Evolutionary conservation across 2,329 filamentous ascomycete species (phyloP).

Genomic region (Monilinia fructigena): DNA sequence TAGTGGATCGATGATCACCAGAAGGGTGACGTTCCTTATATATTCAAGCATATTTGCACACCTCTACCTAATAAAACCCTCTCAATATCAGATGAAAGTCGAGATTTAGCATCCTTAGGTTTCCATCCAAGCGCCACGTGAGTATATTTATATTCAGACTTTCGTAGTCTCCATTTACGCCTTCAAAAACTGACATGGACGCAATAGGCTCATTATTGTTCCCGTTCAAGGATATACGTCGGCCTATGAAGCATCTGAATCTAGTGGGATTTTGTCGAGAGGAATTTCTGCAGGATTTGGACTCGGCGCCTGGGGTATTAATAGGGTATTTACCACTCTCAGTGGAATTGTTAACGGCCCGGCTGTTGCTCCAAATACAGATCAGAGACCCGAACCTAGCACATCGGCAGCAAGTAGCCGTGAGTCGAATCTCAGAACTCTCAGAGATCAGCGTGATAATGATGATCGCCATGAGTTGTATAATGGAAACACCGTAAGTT

Average conservation of each 20-base stretch:
- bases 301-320: slow-evolving; percentile 45
- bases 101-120: slow-evolving; percentile 66
- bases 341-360: slow-evolving; percentile 42
- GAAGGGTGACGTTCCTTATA: slow-evolving; percentile 65
- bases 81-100: slow-evolving; percentile 70
- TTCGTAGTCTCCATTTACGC: neutral
- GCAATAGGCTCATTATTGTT: slow-evolving; percentile 62
- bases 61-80: slow-evolving; percentile 75
- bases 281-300: slow-evolving; percentile 42
- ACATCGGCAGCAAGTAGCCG: slow-evolving; percentile 33
- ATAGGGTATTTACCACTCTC: slow-evolving; percentile 44
- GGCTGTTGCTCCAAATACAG: slow-evolving; percentile 19
- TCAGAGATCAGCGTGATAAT: slow-evolving; percentile 54
- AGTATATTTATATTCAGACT: neutral
- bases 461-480: slow-evolving; percentile 71
- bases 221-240: slow-evolving; percentile 63
- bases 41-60: slow-evolving; percentile 79
- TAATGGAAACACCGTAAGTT: slow-evolving; percentile 79
- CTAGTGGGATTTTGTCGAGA: slow-evolving; percentile 39
- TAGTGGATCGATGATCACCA: slow-evolving; percentile 69
- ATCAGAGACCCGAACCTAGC: neutral
- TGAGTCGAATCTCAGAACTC: slow-evolving; percentile 49
- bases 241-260: slow-evolving; percentile 49
- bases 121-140: slow-evolving; percentile 73
- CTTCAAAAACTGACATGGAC: neutral